Conservation (phyloP, 2,329 filamentous ascomycete genomes). For the Penicillium brevicompactum region DNA sequence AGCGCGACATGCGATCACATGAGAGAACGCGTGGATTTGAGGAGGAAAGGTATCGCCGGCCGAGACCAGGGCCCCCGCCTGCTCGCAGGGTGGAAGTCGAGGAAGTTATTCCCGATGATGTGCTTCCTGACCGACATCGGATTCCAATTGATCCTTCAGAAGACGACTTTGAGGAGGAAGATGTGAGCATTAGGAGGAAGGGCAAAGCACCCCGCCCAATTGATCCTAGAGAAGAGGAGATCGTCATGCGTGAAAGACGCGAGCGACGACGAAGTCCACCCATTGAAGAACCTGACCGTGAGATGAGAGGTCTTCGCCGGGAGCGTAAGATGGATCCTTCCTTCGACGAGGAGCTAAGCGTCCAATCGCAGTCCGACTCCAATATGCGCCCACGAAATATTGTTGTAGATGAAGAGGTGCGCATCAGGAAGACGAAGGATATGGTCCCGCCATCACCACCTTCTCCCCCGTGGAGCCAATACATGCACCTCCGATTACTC, state of each 20-base stretch:
- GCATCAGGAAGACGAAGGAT: constrained; percentile 21
- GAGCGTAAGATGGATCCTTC: neutral
- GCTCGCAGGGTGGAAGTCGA: constrained; percentile 1
- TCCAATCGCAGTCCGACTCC: neutral
- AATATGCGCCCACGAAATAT: constrained; percentile 2
- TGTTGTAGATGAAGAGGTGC: constrained; percentile 14
- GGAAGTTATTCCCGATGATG: neutral
- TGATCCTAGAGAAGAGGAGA: neutral
- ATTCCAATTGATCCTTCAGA: neutral
- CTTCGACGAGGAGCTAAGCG: neutral
- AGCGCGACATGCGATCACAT: constrained; percentile 1
- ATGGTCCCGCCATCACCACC: constrained; percentile 47
- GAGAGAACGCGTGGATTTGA: constrained; percentile 1
- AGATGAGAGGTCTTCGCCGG: constrained; percentile 5
- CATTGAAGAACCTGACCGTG: neutral
- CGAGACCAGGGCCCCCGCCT: neutral
- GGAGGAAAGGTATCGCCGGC: neutral
- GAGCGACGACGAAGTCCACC: constrained; percentile 4
- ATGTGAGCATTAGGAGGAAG: neutral
- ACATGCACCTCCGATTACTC: constrained; percentile 76
- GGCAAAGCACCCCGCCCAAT: neutral
- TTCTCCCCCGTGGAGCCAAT: constrained; percentile 64
- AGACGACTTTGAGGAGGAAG: neutral
- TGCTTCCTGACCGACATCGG: neutral
- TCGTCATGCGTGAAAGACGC: neutral